Conservation (phyloP, 768 basidiomycete species). For the Rhizopogon sp. region DNA sequence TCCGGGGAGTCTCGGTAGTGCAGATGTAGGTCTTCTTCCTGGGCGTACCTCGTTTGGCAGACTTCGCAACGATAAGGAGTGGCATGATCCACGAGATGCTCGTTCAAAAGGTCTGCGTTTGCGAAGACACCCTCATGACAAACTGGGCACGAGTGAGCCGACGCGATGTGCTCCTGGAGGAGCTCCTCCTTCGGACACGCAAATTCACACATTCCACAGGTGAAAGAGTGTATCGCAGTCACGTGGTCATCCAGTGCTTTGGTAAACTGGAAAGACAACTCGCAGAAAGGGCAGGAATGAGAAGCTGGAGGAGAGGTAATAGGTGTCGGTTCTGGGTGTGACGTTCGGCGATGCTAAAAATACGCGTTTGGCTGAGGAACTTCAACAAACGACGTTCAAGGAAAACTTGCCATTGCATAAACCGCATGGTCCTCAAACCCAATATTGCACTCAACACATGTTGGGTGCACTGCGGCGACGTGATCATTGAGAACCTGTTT, state of each 20-base stretch:
- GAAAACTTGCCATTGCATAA: constrained; percentile 25
- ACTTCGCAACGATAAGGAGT: constrained; percentile 18
- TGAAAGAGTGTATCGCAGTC: background rate
- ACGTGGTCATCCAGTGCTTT: background rate
- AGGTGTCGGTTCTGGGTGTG: background rate
- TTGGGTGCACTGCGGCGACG: constrained; percentile 28
- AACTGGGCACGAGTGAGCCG: constrained; percentile 26
- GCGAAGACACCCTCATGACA: constrained; percentile 27
- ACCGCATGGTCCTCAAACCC: constrained; percentile 30
- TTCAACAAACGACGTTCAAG: background rate
- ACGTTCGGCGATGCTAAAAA: background rate
- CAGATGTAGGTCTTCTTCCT: constrained; percentile 30
- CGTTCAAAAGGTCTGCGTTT: constrained; percentile 17
- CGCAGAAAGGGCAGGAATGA: background rate
- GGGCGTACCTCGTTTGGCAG: constrained; percentile 19
- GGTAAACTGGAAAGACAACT: background rate
- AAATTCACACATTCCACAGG: background rate
- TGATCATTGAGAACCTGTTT: constrained; percentile 26
- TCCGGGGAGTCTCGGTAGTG: constrained; percentile 35
- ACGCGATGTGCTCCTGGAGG: constrained; percentile 22
- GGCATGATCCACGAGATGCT: constrained; percentile 27
- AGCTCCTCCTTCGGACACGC: background rate
- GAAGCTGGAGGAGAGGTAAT: background rate
- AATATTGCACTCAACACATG: constrained; percentile 26
- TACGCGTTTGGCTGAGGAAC: background rate